Percentiles rank a stretch among this genome's conserved stretches.
phyloP scores from a whole-genome alignment of 805 yeast genomes.

The Myxozyma monticola region DNA sequence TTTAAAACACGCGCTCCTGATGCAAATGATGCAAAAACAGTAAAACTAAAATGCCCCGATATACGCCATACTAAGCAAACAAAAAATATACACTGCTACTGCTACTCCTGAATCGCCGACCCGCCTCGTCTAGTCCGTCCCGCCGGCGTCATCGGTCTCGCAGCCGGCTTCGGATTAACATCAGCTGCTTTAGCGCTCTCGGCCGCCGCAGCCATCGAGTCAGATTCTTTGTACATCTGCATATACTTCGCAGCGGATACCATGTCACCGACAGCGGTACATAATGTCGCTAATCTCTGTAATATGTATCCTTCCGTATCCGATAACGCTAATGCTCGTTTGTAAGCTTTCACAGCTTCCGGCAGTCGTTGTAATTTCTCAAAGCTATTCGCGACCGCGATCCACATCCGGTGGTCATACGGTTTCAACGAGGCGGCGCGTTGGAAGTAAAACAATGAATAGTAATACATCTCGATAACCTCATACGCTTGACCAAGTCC shows the following conservation, averaged over 20 bases:
- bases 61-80: too few species aligned
- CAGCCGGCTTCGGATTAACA: neutral
- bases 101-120: too few species aligned
- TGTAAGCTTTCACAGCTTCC: conserved; percentile 79
- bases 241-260: conserved; percentile 61
- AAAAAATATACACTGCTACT: too few species aligned
- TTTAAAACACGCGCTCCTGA: too few species aligned
- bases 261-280: conserved; percentile 55
- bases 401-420: conserved; percentile 92
- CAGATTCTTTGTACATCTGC: conserved; percentile 67
- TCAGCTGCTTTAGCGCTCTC: neutral
- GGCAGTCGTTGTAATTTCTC: conserved; percentile 68
- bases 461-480: conserved; percentile 90
- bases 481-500: conserved; percentile 98
- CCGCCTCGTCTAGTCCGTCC: neutral
- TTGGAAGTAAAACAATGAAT: conserved; percentile 89
- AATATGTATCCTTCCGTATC: conserved; percentile 57
- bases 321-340: conserved; percentile 66
- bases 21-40: too few species aligned
- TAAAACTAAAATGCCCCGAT: too few species aligned
- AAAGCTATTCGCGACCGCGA: conserved; percentile 86
- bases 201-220: neutral
- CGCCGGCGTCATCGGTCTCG: neutral
- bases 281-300: conserved; percentile 66
- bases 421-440: conserved; percentile 80